Evolutionary conservation across 768 basidiomycete species (phyloP), one percentile per base, ranked within the genome.

Genomic region (Candolleomyces aberdarensis): DNA sequence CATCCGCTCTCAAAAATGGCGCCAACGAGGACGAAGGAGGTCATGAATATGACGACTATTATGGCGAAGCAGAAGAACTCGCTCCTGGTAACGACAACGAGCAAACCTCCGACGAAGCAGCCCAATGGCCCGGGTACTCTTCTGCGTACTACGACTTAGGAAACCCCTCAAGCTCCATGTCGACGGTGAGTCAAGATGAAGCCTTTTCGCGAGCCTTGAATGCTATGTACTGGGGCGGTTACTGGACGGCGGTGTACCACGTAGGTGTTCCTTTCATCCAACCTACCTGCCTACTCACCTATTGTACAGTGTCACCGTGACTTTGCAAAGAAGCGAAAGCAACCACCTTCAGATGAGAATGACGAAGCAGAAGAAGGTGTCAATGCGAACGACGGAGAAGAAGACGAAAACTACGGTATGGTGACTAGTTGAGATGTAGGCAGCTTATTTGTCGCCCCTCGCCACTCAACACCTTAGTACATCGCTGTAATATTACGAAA

Each of bases 201-300:
- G 90, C 90, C 0, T 93, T 93, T 71, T 77, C 80, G 26, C 85
- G 85, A 52, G 92, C 91, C 5, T 65, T 92, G 67, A 82, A 80
- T 32, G 90, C 92, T 17, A 92, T 89, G 85, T 94, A 93, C 70
- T 93, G 92, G 91, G 79, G 81, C 22, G 92, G 91, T 19, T 94
- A 93, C 70, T 94, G 91, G 91, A 91, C 90, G 2, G 91, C 91
- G 1, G 81, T 92, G 51, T 93, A 92, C 68, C 87, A 93, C 70
- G 91, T 90, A 66, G 53, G 85, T 53, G 26, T 26, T 26, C 26
- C 26, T 26, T 26, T 26, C 26, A 26, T 48, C 64, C 26, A 54
- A 36, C 7, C 50, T 61, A 41, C 32, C 36, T 49, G 13, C n/a
- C 41, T n/a, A 26, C 26, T 26, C 26, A 26, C 26, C 26, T 26